Percentiles rank a stretch among this genome's conserved stretches.
Evolutionary conservation across 371 early-diverging fungal species (phyloP).

Genomic region (Lichtheimia ramosa): DNA sequence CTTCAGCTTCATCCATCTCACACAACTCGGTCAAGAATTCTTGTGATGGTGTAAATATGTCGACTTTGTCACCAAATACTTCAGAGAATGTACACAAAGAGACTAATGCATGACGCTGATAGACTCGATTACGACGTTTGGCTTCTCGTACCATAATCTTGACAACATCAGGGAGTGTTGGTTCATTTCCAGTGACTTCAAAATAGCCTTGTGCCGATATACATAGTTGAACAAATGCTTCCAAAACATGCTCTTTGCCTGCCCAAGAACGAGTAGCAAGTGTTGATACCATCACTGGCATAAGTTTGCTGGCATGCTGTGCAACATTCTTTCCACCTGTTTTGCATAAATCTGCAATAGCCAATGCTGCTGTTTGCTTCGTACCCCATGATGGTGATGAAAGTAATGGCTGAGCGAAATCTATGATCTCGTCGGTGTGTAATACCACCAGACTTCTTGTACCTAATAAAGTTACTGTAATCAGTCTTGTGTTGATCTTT

Average conservation of each 20-base stretch:
- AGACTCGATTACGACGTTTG: conserved; percentile 69
- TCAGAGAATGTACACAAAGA: conserved; percentile 64
- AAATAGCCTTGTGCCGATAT: conserved; percentile 58
- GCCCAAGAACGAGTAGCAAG: conserved; percentile 83
- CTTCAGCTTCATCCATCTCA: conserved; percentile 50
- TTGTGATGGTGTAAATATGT: conserved; percentile 55
- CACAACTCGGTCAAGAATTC: conserved; percentile 60
- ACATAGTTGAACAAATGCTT: conserved; percentile 65
- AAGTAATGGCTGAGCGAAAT: conserved; percentile 56
- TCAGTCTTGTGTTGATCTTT: not conserved
- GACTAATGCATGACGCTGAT: conserved; percentile 70
- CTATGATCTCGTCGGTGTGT: conserved; percentile 62
- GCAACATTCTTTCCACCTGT: conserved; percentile 31
- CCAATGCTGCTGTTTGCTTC: conserved; percentile 75
- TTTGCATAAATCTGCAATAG: conserved; percentile 67
- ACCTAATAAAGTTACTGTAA: conserved; percentile 25
- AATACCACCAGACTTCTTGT: conserved; percentile 61
- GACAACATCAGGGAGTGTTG: conserved; percentile 43
- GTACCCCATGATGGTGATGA: conserved; percentile 75
- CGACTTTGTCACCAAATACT: conserved; percentile 48
- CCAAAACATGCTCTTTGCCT: conserved; percentile 84
- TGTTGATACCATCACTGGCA: conserved; percentile 67
- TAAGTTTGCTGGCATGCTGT: conserved; percentile 44
- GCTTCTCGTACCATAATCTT: conserved; percentile 70
- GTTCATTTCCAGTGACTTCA: conserved; percentile 20